phyloP scores from a whole-genome alignment of 163 green algal genomes.

The Dunaliella salina region DNA sequence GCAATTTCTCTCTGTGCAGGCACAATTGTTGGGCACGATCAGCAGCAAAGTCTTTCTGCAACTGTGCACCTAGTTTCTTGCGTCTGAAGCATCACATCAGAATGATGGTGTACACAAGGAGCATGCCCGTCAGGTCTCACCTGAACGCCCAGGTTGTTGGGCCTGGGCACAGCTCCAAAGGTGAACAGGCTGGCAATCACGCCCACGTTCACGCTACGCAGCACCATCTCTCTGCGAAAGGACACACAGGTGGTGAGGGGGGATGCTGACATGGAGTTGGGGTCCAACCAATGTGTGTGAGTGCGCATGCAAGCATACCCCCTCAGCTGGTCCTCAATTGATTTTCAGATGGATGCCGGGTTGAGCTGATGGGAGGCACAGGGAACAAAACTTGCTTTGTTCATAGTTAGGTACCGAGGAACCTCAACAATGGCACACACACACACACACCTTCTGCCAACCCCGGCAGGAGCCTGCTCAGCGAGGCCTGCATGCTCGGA shows the following conservation, averaged over 20 bases:
- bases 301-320: constrained; percentile 34
- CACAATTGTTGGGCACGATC: too few species aligned
- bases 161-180: constrained; percentile 55
- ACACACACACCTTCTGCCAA: too few species aligned
- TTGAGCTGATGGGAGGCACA: too few species aligned
- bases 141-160: constrained; percentile 57
- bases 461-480: too few species aligned
- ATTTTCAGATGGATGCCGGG: too few species aligned
- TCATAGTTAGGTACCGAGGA: too few species aligned
- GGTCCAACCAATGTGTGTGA: not conserved
- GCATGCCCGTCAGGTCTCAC: not conserved
- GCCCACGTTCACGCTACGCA: constrained; percentile 50
- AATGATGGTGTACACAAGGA: not conserved
- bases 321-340: too few species aligned
- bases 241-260: not conserved
- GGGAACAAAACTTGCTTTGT: too few species aligned
- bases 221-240: constrained; percentile 42
- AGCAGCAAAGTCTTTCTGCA: not conserved
- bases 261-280: not conserved
- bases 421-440: too few species aligned
- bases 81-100: not conserved
- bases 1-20: not conserved
- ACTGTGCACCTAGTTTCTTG: not conserved
- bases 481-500: too few species aligned
- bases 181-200: constrained; percentile 68